Base-by-base conservation (phyloP, 305 asterid species). In the Fraxinus ornus region DNA sequence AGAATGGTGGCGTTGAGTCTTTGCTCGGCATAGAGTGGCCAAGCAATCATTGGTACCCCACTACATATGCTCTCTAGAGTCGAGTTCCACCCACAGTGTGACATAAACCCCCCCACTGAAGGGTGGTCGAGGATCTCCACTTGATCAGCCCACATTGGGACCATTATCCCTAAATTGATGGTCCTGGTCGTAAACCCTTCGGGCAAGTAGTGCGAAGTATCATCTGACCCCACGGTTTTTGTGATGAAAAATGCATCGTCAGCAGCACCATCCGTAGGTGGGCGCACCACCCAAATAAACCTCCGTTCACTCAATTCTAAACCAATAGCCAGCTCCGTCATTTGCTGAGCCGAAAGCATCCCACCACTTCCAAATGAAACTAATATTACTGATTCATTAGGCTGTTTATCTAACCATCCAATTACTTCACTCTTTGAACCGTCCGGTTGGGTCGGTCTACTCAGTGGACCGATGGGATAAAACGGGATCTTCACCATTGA, bases 311-410 rank as follows among this genome's bases (percentile, higher is more conserved):
- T 91, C 83, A 84, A 82, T 80, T 90, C 91, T 79, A 91, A 41
- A 0, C 95, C 93, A 83, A 87, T 88, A 17, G 90, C 93, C 64
- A 90, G 57, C 84, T 91, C 93, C 1, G 80, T 86, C 2, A 75
- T 86, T 19, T 90, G 92, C 13, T 84, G 81, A 0, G 33, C 79
- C 0, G 92, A 81, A 0, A 90, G 77, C 77, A 80, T 68, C 2
- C 93, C 95, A 9, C 91, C 95, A 22, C 92, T 91, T 4, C 95
- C 95, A 10, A 91, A 89, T 3, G 92, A 91, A 19, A 87, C 91
- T 26, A 81, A 93, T 0, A 94, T 6, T 0, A 93, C 97, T 3
- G 95, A 89, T 7, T 89, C 88, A 10, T 66, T 22, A 0, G 90
- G 92, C 70, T 93, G 98, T 82, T 70, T 84, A 83, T 94, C 88